Conservation (phyloP, 345 rosid genomes). For the Citrus sp. region DNA sequence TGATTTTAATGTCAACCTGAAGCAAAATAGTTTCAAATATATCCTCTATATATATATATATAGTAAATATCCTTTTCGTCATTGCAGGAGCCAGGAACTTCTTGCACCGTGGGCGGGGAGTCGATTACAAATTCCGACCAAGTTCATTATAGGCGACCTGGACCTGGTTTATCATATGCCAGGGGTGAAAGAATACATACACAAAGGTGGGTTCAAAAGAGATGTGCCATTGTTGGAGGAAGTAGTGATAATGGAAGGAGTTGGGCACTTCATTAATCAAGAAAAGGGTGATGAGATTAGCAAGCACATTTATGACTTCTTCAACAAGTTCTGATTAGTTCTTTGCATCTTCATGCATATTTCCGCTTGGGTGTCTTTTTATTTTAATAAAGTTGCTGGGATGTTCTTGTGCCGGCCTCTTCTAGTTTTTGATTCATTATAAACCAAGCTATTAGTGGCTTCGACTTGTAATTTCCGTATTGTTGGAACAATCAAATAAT, state of each 20-base stretch:
- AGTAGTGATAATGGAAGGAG: conserved; percentile 66
- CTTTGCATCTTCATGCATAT: neutral
- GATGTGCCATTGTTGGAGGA: conserved; percentile 70
- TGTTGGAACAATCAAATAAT: too few relatives aligned
- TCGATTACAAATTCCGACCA: conserved; percentile 54
- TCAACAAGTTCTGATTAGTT: conserved; percentile 26
- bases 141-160: conserved; percentile 69
- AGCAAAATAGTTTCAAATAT: too few relatives aligned
- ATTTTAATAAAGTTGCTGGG: neutral
- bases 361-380: too few relatives aligned
- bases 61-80: neutral
- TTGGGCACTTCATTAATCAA: conserved; percentile 67
- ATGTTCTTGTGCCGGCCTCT: neutral
- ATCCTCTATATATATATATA: too few relatives aligned
- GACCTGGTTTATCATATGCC: conserved; percentile 59
- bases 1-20: too few relatives aligned
- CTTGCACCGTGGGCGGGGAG: conserved; percentile 64
- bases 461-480: neutral
- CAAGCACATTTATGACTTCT: conserved; percentile 56
- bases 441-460: neutral
- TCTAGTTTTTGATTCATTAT: neutral
- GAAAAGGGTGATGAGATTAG: conserved; percentile 64
- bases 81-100: conserved; percentile 72
- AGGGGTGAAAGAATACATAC: conserved; percentile 51
- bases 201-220: conserved; percentile 50